Evolutionary conservation across 179 eudicot species (phyloP), one percentile per base, ranked within the genome.

Genomic region (Spergularia azorica): DNA sequence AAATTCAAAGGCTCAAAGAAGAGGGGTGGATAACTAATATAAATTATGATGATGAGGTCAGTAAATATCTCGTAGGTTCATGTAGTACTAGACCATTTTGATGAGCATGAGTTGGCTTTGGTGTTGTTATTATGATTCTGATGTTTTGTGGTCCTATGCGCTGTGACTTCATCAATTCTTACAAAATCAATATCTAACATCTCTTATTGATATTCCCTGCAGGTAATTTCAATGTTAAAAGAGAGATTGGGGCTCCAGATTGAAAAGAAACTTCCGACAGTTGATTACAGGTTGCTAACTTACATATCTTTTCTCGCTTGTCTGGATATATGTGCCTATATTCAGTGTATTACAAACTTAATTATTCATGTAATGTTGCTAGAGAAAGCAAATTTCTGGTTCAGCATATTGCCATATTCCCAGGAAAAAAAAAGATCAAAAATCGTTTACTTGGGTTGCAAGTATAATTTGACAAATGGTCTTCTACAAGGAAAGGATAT

Each of bases 31-130:
- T 95, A 80, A 93, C 98, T 36, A 85, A 93, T 84, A 85, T 95
- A 63, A 87, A 86, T 76, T 95, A 95, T 63, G 95, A 95, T 77
- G 98, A 95, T 76, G 98, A 95, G 95, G 98, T 92, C 88, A 41
- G 59, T 36, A 67, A 51, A 52, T 26, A 74, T 59, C 67, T 50
- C 41, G 20, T 60, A 43, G 59, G 36, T 65, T 57, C 55, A 62
- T 17, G 64, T 32, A 48, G 69, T 39, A 48, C 52, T 9, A 2
- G 36, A 57, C 21, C 21, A 71, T 56, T 16, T 56, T 68, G 58
- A 48, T 4, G 11, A 71, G 51, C 26, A 52, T 18, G 16, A 16
- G 63, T 71, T 36, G 51, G 72, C 60, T 69, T 8, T 51, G 51
- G 41, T 69, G 26, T 43, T 52, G 54, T 14, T 71, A 55, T 12